These are phyloP conservation scores for Ustilago curta DNA, from an alignment of 1,284 basidiomycete species.

Conservation along the genomic window DNA sequence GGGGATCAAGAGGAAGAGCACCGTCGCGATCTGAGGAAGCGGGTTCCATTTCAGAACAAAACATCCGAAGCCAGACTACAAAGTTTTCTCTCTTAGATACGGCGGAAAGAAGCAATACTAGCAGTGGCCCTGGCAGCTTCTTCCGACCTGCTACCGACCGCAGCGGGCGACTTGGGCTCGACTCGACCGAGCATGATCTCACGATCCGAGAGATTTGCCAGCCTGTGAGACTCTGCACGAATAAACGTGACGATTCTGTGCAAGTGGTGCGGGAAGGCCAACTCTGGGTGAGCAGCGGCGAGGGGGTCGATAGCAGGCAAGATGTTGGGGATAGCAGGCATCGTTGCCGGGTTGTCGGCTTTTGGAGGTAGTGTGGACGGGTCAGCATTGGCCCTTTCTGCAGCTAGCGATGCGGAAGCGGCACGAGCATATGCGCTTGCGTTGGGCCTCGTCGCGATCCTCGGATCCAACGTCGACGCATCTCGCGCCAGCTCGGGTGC, in stretches of 20 bases:
- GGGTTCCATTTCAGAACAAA: neutral
- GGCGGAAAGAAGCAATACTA: constrained; percentile 49
- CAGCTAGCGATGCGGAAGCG: constrained; percentile 33
- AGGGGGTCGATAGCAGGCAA: constrained; percentile 44
- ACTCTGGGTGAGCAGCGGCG: constrained; percentile 69
- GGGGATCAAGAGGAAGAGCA: neutral
- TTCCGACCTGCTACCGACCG: constrained; percentile 20
- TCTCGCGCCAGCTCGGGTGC: constrained; percentile 72
- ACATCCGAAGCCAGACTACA: neutral
- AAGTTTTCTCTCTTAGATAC: constrained; percentile 16
- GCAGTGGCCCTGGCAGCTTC: constrained; percentile 24
- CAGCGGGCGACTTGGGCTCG: constrained; percentile 11
- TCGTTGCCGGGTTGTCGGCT: constrained; percentile 30
- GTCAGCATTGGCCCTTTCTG: constrained; percentile 20
- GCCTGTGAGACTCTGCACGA: constrained; percentile 79
- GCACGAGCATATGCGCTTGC: constrained; percentile 43
- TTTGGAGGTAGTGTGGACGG: constrained; percentile 22
- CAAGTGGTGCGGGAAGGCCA: constrained; percentile 74
- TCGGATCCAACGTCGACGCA: constrained; percentile 49
- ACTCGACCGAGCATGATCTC: constrained; percentile 73
- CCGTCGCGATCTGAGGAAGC: neutral
- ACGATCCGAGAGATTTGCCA: constrained; percentile 80
- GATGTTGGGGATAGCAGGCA: constrained; percentile 17
- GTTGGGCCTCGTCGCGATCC: constrained; percentile 23
- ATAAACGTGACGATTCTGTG: constrained; percentile 81